These are phyloP conservation scores for Cornus controversa DNA, from an alignment of 148 eudicot species.

Conservation along the genomic window DNA sequence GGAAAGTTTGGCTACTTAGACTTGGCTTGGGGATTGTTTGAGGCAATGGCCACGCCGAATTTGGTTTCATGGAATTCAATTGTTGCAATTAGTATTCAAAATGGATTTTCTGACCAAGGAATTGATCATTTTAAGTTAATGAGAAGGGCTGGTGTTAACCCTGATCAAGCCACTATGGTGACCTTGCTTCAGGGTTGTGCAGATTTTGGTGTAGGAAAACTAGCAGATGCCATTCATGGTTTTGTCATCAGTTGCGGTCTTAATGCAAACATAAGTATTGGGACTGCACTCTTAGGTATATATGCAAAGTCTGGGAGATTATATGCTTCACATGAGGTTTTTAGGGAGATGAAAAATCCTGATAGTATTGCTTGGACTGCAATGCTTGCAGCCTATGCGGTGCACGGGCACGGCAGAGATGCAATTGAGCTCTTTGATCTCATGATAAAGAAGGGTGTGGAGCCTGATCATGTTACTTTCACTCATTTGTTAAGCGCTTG, in stretches of 20 bases:
- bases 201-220: conserved; percentile 30
- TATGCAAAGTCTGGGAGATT: conserved; percentile 44
- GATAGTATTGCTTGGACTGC: conserved; percentile 50
- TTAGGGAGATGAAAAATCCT: conserved; percentile 25
- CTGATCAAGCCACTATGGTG: conserved; percentile 44
- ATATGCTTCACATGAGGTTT: conserved; percentile 25
- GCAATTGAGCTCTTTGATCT: conserved; percentile 31
- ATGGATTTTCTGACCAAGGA: conserved; percentile 24
- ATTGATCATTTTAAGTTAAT: conserved; percentile 25
- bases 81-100: conserved; percentile 30
- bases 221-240: conserved; percentile 30
- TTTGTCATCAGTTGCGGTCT: conserved; percentile 31
- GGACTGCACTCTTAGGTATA: conserved; percentile 31
- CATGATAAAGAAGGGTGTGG: conserved; percentile 31
- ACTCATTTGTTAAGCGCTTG: conserved; percentile 53
- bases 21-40: conserved; percentile 30
- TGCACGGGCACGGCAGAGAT: conserved; percentile 40
- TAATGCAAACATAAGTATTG: conserved; percentile 22
- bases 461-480: conserved; percentile 49
- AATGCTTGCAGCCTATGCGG: conserved; percentile 41
- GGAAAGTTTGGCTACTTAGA: conserved; percentile 35
- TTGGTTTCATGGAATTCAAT: conserved; percentile 50
- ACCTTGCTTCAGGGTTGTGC: conserved; percentile 38
- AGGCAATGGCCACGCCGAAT: conserved; percentile 24
- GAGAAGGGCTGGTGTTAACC: conserved; percentile 31